Percentiles rank a stretch among this genome's conserved stretches.
These are phyloP conservation scores for Aspergillus spinulosporus DNA, from an alignment of 2,329 filamentous ascomycete species.

Conservation along the genomic window DNA sequence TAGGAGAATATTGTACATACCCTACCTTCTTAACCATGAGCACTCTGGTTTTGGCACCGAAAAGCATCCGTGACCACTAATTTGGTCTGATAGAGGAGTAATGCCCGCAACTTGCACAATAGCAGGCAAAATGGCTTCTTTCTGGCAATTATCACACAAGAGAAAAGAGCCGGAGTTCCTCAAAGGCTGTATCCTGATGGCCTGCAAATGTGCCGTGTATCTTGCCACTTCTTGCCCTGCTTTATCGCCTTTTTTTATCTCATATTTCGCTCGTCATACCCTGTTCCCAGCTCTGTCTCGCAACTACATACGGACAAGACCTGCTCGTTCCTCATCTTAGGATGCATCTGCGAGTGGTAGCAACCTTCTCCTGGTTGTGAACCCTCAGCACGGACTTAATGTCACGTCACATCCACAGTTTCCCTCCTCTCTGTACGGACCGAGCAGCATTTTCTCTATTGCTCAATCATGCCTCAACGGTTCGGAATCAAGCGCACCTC, in stretches of 20 bases:
- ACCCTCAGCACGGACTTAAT: neutral
- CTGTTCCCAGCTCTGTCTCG: neutral
- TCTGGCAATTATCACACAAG: neutral
- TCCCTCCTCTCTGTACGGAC: too few species aligned
- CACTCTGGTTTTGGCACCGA: neutral
- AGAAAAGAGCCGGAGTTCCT: conserved; percentile 3
- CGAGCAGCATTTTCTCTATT: too few species aligned
- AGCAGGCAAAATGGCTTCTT: too few species aligned
- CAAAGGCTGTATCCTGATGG: neutral
- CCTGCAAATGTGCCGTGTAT: neutral
- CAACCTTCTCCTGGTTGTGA: neutral
- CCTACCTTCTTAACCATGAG: neutral
- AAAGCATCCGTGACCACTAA: neutral
- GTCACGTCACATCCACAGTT: neutral
- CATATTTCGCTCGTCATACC: neutral
- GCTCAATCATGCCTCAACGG: neutral
- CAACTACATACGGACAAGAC: neutral
- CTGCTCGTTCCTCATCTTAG: neutral
- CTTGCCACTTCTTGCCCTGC: neutral
- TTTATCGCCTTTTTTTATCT: neutral
- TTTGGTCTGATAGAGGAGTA: neutral
- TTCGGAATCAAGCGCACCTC: neutral
- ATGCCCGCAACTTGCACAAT: neutral
- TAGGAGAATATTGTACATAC: conserved; percentile 17
- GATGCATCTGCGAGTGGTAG: neutral